Evolutionary conservation across 805 yeast species (phyloP).

Genomic region (Monosporozyma yasuniensis): DNA sequence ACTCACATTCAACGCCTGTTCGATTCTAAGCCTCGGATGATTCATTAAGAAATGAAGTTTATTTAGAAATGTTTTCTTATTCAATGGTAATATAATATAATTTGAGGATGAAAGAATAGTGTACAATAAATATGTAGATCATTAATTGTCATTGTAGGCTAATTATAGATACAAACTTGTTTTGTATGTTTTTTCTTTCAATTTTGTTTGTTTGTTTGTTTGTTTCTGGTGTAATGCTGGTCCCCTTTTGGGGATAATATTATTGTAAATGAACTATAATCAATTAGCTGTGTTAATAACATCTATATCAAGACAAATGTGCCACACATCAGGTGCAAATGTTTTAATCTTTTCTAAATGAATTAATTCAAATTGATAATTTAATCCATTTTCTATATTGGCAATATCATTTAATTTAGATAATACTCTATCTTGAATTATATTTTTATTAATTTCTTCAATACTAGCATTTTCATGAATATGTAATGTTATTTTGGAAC

Average conservation of each 20-base stretch:
- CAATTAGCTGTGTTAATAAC: constrained; percentile 7
- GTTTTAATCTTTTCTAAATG: constrained; percentile 66
- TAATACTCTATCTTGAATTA: constrained; percentile 5
- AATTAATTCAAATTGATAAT: constrained; percentile 4
- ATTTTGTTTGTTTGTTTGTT: not conserved
- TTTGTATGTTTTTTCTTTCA: too few relatives aligned
- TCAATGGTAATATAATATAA: not conserved
- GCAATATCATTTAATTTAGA: not conserved
- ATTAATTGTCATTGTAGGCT: not conserved
- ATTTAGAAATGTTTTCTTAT: too few relatives aligned
- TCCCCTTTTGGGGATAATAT: too few relatives aligned
- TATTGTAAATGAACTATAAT: too few relatives aligned
- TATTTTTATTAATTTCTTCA: constrained; percentile 29
- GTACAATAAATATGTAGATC: not conserved
- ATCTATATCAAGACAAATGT: constrained; percentile 46
- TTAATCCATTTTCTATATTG: not conserved
- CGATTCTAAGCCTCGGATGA: not conserved
- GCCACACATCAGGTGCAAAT: constrained; percentile 84
- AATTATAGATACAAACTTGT: not conserved
- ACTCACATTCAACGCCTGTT: too few relatives aligned
- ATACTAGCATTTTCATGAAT: constrained; percentile 67
- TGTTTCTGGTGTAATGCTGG: not conserved
- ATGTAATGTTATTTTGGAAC: constrained; percentile 36
- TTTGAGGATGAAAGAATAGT: not conserved
- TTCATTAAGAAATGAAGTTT: not conserved